phyloP scores from a whole-genome alignment of 2,329 filamentous ascomycete genomes.

The Chalara sp. region DNA sequence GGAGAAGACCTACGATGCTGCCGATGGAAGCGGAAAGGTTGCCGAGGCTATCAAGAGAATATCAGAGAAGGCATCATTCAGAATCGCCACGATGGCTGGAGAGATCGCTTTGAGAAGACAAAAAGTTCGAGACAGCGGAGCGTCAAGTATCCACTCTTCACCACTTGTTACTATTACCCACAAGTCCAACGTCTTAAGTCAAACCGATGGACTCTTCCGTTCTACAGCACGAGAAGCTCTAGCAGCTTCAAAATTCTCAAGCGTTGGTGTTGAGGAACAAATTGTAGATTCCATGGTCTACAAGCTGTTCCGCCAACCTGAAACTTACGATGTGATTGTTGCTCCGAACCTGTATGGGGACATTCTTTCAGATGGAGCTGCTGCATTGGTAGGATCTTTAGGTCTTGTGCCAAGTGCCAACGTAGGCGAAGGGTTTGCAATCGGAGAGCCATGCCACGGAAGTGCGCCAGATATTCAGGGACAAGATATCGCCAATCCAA shows the following conservation, averaged over 20 bases:
- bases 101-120: constrained; percentile 88
- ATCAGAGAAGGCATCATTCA: constrained; percentile 71
- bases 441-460: constrained; percentile 96
- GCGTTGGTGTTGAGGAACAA: constrained; percentile 80
- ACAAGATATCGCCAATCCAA: constrained; percentile 87
- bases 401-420: constrained; percentile 94
- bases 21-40: constrained; percentile 67
- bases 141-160: constrained; percentile 53
- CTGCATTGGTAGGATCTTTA: constrained; percentile 84
- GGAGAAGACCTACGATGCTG: constrained; percentile 73
- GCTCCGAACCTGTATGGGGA: constrained; percentile 97
- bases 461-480: constrained; percentile 95
- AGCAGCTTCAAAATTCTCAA: constrained; percentile 54
- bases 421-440: constrained; percentile 88
- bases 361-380: constrained; percentile 90
- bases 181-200: constrained; percentile 94
- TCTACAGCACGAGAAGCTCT: constrained; percentile 70
- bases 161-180: constrained; percentile 93
- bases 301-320: constrained; percentile 95
- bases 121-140: constrained; percentile 59
- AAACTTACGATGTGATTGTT: constrained; percentile 95
- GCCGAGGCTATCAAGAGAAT: constrained; percentile 98
- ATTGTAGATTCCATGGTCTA: constrained; percentile 99
- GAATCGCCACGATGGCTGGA: constrained; percentile 89
- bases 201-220: constrained; percentile 95